Conservation (phyloP, 2,329 filamentous ascomycete species). For the Nemania serpens region DNA sequence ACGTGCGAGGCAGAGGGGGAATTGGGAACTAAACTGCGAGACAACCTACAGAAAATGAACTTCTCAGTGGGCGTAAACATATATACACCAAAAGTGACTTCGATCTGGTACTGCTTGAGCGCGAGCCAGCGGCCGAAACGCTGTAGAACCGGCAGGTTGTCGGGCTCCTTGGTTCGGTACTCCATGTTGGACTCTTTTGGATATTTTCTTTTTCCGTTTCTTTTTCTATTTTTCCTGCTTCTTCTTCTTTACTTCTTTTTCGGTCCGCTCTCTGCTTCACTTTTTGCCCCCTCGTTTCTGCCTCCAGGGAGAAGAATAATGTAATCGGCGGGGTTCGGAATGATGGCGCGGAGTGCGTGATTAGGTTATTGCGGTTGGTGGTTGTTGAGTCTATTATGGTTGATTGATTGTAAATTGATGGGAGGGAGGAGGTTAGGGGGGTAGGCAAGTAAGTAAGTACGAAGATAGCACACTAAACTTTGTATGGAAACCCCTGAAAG, state of each 20-base stretch:
- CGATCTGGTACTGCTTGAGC: slow-evolving; percentile 96
- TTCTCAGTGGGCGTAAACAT: slow-evolving; percentile 97
- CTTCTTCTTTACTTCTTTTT: no score
- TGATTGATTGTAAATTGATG: background rate
- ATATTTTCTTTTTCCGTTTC: background rate
- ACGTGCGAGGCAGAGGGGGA: background rate
- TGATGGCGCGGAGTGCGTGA: background rate
- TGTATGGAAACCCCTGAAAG: background rate
- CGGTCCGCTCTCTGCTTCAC: no score
- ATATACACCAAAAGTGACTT: slow-evolving; percentile 95
- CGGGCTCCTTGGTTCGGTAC: slow-evolving; percentile 40
- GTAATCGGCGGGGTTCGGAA: background rate
- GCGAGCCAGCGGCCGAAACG: slow-evolving; percentile 81
- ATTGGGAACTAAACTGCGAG: background rate
- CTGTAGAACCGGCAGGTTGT: slow-evolving; percentile 46
- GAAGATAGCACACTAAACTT: no score
- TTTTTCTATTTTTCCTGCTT: background rate
- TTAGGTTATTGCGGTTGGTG: background rate
- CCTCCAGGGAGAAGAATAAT: background rate
- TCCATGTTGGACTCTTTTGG: slow-evolving; percentile 43
- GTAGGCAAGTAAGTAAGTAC: no score
- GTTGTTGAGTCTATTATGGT: background rate
- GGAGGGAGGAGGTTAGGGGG: no score
- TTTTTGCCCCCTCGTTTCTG: no score
- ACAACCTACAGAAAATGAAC: slow-evolving; percentile 88